Base-by-base conservation (phyloP, 805 yeast genomes). In the Jamesozyma rosinii region DNA sequence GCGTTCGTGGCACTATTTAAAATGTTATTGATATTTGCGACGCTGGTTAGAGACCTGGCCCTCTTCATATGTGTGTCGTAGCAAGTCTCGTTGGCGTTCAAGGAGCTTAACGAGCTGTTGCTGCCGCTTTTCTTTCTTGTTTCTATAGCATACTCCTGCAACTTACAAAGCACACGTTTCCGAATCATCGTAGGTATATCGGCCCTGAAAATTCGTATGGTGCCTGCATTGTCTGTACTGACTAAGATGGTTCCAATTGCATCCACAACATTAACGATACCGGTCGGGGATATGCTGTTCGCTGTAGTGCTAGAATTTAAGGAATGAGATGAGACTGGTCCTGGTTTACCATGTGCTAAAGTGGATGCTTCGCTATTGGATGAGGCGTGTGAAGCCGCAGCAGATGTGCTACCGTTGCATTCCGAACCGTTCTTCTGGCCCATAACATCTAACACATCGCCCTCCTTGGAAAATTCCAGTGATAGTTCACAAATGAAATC, bases 121-220 rank as follows among this genome's bases (percentile, higher is more conserved):
- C 45, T 41, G 15, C 40, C 27, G 13, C 30, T 22, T 18, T 32
- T 36, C 15, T 14, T 15, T 3, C 21, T 22, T 4, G 8, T 33
- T 20, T 44, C 50, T 3, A 19, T 15, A 8, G 41, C 46, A 22
- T 38, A 35, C 13, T 46, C 49, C 26, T 51, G 48, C 30, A 59
- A 41, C 39, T 47, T 51, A 15, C 44, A 31, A 10, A 67, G 48
- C 0, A 70, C 51, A 3, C 53, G 46, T 40, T 68, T 68, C 44
- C 81, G 54, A 13, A 68, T 61, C 10, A 55, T 52, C 41, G 75
- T 68, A 0, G 92, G 82, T 42, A 81, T 70, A 59, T 88, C 97
- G 44, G 85, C 81, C 55, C 97, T 70, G 58, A 83, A 84, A 0
- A 88, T 83, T 37, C 92, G 64, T 26, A 88, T 83, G 2, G 71